Conservation (phyloP, 352 stramenopile genomes). For the Globisporangium emineosum region DNA sequence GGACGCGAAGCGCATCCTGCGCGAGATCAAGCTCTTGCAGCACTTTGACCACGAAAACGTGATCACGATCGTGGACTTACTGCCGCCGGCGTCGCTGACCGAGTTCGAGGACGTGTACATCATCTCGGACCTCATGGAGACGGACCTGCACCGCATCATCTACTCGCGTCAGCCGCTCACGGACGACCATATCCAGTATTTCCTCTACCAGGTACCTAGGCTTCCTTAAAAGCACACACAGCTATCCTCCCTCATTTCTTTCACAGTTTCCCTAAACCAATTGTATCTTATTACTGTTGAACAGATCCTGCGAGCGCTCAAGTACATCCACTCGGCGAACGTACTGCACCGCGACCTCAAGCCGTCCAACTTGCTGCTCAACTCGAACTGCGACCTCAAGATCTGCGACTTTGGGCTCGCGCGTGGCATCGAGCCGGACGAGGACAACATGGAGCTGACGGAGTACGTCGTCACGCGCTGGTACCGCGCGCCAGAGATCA, state of each 20-base stretch:
- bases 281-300: not conserved
- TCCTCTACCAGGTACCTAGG: conserved; percentile 81
- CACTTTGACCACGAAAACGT: conserved; percentile 95
- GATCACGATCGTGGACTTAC: conserved; percentile 94
- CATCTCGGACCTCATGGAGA: conserved; percentile 98
- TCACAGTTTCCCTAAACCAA: not conserved
- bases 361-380: conserved; percentile 96
- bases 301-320: conserved; percentile 94
- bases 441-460: conserved; percentile 90
- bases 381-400: conserved; percentile 90
- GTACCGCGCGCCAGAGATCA: conserved; percentile 93
- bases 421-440: conserved; percentile 72
- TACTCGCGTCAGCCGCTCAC: conserved; percentile 93
- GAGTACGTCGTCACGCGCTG: conserved; percentile 90
- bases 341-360: conserved; percentile 97
- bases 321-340: conserved; percentile 93
- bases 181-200: conserved; percentile 93
- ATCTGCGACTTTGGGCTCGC: conserved; percentile 92
- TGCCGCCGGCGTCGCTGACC: conserved; percentile 89
- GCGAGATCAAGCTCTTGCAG: conserved; percentile 94
- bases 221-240: not conserved
- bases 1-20: conserved; percentile 98
- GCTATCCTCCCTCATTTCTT: not conserved
- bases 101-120: conserved; percentile 98
- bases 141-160: conserved; percentile 97